Base-by-base conservation (phyloP, 2,329 filamentous ascomycete genomes). In the Plenodomus lindquistii region DNA sequence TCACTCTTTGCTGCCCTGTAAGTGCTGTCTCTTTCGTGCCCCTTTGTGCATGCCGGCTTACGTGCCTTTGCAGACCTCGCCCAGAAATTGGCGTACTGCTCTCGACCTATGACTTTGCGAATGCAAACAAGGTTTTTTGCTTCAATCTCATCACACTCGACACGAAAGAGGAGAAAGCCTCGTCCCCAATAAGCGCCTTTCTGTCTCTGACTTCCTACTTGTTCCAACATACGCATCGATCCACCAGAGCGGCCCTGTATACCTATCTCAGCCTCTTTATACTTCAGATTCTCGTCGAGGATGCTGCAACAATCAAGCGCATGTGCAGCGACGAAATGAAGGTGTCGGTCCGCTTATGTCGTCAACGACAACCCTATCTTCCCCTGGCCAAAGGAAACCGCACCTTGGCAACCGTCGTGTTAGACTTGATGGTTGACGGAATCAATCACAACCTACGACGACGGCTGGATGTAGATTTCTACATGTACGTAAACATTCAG, bases 91-190 rank as follows among this genome's bases (percentile, higher is more conserved):
- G 92, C 4, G 80, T 95, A 2, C 75, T 97, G 3, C 80, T 99
- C 27, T 86, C 91, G 0, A 87, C 90, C 0, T 99, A 97, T 69
- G 94, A 97, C 70, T 97, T 97, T 69, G 85, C 86, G 2, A 88
- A 96, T 66, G 88, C 92, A 27, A 99, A 97, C 77, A 97, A 97
- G 73, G 80, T 97, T 8, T 97, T 99, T 73, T 93, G 90, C 71
- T 88, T 89, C 69, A 92, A 88, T 61, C 75, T 99, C 37, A 84
- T 96, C 42, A 86, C 84, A 2, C 68, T 85, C 19, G 66, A 81
- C 5, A 73, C 85, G 1, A 84, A 85, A 20, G 74, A 73, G 40
- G 86, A 86, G 59, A 83, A 79, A 36, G 79, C 83, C 38, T 86
- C 93, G 62, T 82, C 86, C 1, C 88, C 92, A 0, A 86, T 99